Percentiles rank a stretch among this genome's conserved stretches.
Conservation (phyloP, 345 rosid species). For the Barbarea vulgaris region DNA sequence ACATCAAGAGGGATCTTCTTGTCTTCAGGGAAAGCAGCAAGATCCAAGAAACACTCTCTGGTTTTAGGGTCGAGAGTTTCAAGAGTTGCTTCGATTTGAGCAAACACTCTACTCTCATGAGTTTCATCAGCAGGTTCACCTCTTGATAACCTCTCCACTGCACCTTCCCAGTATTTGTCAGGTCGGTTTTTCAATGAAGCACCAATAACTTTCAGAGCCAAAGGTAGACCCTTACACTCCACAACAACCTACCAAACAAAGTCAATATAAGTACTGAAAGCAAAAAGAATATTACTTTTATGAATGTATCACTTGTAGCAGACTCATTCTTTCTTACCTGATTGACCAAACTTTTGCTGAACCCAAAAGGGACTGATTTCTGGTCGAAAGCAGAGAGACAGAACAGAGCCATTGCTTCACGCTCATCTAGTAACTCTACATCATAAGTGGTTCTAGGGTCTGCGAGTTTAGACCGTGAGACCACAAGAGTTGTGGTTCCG, state of each 20-base stretch:
- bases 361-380: slow-evolving; percentile 56
- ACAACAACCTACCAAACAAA: slow-evolving; percentile 56
- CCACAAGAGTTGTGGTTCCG: slow-evolving; percentile 75
- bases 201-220: slow-evolving; percentile 92
- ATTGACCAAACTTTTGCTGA: slow-evolving; percentile 59
- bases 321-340: slow-evolving; percentile 56
- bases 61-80: slow-evolving; percentile 56
- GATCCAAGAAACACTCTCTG: slow-evolving; percentile 76
- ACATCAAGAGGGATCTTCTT: slow-evolving; percentile 83
- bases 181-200: slow-evolving; percentile 62
- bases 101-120: slow-evolving; percentile 68
- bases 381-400: slow-evolving; percentile 75
- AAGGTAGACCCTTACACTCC: slow-evolving; percentile 90
- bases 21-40: slow-evolving; percentile 95
- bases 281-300: background rate
- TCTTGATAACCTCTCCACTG: slow-evolving; percentile 53
- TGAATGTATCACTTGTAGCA: background rate
- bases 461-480: slow-evolving; percentile 70
- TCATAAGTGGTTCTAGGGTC: slow-evolving; percentile 45
- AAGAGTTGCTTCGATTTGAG: slow-evolving; percentile 68
- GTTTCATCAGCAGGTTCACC: slow-evolving; percentile 81
- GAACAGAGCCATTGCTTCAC: slow-evolving; percentile 72
- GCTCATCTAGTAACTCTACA: slow-evolving; percentile 60
- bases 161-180: slow-evolving; percentile 76
- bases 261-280: slow-evolving; percentile 5